Conservation (phyloP, 2,329 filamentous ascomycete species). For the Verruconis gallopava region DNA sequence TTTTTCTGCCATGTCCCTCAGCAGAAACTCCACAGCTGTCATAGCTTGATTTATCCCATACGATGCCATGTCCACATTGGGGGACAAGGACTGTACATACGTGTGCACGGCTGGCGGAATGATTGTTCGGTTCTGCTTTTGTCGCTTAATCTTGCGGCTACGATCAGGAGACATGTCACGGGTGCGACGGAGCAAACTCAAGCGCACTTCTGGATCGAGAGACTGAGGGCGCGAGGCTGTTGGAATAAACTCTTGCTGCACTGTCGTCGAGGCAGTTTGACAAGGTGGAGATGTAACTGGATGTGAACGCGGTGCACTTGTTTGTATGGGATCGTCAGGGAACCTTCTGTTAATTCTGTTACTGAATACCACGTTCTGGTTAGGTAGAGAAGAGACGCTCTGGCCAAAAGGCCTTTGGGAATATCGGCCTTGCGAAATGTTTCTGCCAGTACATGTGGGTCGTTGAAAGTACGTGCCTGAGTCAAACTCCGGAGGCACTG, state of each 20-base stretch:
- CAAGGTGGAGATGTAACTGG: background rate
- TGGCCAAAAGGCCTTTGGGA: no score
- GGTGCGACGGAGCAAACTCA: background rate
- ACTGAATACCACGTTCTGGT: no score
- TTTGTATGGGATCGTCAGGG: background rate
- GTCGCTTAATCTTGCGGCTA: background rate
- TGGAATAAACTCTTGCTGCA: background rate
- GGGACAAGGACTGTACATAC: background rate
- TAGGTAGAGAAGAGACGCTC: no score
- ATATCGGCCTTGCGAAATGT: no score
- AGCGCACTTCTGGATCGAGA: background rate
- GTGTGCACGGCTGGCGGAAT: no score
- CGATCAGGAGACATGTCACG: background rate
- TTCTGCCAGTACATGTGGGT: background rate
- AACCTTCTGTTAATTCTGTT: no score
- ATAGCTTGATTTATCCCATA: slow-evolving; percentile 1
- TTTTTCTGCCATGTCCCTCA: background rate
- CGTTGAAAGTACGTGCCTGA: background rate
- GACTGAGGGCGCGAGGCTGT: background rate
- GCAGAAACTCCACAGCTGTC: slow-evolving; percentile 4
- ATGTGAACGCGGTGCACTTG: background rate
- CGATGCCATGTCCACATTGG: background rate
- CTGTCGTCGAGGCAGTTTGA: background rate
- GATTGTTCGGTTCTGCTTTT: no score
- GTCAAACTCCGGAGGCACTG: slow-evolving; percentile 3